These are phyloP conservation scores for Hypoxylon sp. DNA, from an alignment of 2,329 filamentous ascomycete genomes.

Conservation along the genomic window DNA sequence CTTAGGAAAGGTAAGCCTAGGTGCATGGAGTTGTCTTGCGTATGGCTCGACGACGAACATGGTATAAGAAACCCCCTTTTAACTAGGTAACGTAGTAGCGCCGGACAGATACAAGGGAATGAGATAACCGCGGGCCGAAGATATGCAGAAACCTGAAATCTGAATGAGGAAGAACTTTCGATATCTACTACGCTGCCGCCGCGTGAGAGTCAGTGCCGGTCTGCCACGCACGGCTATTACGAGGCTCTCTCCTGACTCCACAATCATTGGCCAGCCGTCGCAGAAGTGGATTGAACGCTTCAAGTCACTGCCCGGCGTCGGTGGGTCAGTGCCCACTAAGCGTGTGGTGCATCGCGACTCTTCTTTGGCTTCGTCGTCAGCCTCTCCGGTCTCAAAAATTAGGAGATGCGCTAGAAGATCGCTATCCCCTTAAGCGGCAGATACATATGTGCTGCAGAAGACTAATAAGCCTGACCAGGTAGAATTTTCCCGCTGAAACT, in stretches of 20 bases:
- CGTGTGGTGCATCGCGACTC: background rate
- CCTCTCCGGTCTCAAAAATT: background rate
- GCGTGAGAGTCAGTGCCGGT: background rate
- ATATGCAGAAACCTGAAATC: slow-evolving; percentile 13
- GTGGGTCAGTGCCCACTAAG: slow-evolving; percentile 15
- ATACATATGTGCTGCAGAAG: too few species aligned
- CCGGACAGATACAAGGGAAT: slow-evolving; percentile 22
- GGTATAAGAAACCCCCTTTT: slow-evolving; percentile 11
- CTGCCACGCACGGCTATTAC: slow-evolving; percentile 21
- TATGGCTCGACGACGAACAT: background rate
- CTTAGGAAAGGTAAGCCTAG: background rate
- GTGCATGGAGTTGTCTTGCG: too few species aligned
- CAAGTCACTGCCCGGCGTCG: background rate
- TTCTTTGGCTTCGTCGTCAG: background rate
- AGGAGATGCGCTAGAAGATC: background rate
- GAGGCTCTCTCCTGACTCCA: slow-evolving; percentile 26
- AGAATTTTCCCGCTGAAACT: too few species aligned
- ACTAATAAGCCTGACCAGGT: too few species aligned
- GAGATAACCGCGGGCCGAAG: slow-evolving; percentile 27
- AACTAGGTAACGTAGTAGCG: slow-evolving; percentile 19
- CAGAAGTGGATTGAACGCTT: background rate
- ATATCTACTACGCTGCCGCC: background rate
- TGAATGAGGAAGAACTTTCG: slow-evolving; percentile 14
- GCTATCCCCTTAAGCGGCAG: too few species aligned
- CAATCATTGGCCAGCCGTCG: slow-evolving; percentile 20